Base-by-base conservation (phyloP, 331 rosid species). In the Malus hybrid region DNA sequence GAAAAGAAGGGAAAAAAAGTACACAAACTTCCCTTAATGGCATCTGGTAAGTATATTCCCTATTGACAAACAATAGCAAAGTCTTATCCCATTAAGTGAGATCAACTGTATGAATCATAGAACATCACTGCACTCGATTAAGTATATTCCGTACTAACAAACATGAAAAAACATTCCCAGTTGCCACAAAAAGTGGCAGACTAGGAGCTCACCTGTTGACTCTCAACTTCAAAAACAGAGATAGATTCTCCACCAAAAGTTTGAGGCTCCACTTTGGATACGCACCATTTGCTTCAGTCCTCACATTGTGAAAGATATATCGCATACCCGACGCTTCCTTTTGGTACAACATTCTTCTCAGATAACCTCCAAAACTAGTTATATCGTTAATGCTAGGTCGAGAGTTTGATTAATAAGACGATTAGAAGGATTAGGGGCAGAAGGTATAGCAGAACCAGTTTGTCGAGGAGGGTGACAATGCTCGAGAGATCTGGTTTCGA, bases 221-320 rank as follows among this genome's bases (percentile, higher is more conserved):
- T 77, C 80, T 67, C 64, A 42, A 42, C 81, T 76, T 80, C 83
- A 68, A 16, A 83, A 59, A 11, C 6, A 68, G 76, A 81, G 67
- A 33, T 6, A 76, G 80, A 79, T 79, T 81, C 84, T 79, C 88
- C 83, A 73, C 33, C 57, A 57, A 69, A 70, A 50, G 55, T 10
- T 34, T 68, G 7, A 54, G 63, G 69, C 74, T 80, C 84, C 84
- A 64, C 80, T 78, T 42, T 78, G 62, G 67, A 67, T 77, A 44
- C 52, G 55, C 82, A 27, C 67, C n/a, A 28, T 14, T 27, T 13
- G 14, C 20, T 3, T 48, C 80, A 59, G 62, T 70, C 74, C 75
- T 72, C 80, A 54, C 75, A 29, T 31, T 82, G 62, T n/a, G 29
- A 64, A 42, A 57, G 10, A 57, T n/a, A 20, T 13, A 72, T 73